A percentile compares a stretch with the other conserved stretches of the same genome.
Conservation (phyloP, 139 green algal genomes). For the Asterochloris sp. region DNA sequence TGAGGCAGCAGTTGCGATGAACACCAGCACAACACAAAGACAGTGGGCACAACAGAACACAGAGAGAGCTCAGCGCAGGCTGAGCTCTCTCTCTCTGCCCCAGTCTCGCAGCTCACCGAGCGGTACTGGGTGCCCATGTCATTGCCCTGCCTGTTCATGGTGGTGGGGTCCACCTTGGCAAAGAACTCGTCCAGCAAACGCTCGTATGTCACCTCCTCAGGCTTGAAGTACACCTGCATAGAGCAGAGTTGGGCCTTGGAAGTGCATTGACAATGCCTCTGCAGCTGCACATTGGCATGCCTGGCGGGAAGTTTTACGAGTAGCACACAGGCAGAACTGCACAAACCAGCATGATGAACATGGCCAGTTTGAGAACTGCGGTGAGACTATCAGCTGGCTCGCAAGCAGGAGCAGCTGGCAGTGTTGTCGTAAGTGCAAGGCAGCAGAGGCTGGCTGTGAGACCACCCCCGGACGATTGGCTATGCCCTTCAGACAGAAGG, state of each 20-base stretch:
- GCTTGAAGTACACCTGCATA: slow-evolving; percentile 73
- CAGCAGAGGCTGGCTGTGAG: background rate
- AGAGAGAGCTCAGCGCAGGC: too few relatives aligned
- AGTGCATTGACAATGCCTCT: background rate
- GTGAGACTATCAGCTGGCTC: background rate
- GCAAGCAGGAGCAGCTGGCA: background rate
- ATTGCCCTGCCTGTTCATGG: slow-evolving; percentile 68
- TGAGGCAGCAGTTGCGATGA: too few relatives aligned
- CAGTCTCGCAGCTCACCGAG: slow-evolving; percentile 13
- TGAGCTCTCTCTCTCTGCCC: too few relatives aligned
- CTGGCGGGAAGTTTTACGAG: background rate
- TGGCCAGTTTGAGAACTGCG: background rate
- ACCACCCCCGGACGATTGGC: too few relatives aligned
- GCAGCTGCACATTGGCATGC: background rate
- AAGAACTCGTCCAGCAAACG: slow-evolving; percentile 76
- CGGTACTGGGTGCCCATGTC: slow-evolving; percentile 84
- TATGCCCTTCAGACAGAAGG: too few relatives aligned
- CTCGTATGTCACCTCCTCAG: slow-evolving; percentile 55
- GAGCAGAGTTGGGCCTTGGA: background rate
- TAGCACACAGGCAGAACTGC: background rate
- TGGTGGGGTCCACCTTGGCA: slow-evolving; percentile 69
- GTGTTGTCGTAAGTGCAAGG: background rate
- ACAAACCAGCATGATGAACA: background rate
- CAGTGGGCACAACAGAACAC: too few relatives aligned
- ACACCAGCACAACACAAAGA: too few relatives aligned